Evolutionary conservation across 805 yeast species (phyloP).

Genomic region (Yueomyces sinensis): DNA sequence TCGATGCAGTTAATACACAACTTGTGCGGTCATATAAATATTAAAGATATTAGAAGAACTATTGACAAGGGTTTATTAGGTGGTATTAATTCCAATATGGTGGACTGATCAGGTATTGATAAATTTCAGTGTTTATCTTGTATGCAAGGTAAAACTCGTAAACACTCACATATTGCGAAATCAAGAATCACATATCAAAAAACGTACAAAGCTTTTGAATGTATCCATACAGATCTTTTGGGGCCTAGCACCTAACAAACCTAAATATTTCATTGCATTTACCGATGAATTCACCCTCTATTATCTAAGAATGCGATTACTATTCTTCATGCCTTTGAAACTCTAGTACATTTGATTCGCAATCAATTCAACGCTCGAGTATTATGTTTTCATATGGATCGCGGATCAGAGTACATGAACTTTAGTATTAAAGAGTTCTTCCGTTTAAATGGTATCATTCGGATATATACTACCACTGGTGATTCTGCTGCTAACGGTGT

Average conservation of each 20-base stretch:
- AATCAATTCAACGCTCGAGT: constrained; percentile 1
- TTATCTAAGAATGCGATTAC: not conserved
- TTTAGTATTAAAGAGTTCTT: not conserved
- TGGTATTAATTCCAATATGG: not conserved
- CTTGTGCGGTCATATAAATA: constrained; percentile 1
- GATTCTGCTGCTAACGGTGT: constrained; percentile 5
- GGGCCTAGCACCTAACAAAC: constrained; percentile 3
- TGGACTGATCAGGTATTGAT: constrained; percentile 12
- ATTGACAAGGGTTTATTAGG: not conserved
- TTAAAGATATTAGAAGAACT: not conserved
- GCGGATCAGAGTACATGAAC: constrained; percentile 5
- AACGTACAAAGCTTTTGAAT: constrained; percentile 2
- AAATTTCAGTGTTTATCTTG: constrained; percentile 64
- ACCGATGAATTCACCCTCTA: constrained; percentile 5
- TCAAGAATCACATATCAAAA: constrained; percentile 36
- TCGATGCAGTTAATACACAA: not conserved
- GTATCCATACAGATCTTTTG: constrained; percentile 3
- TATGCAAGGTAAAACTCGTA: constrained; percentile 55
- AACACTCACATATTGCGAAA: constrained; percentile 48
- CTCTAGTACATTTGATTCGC: not conserved
- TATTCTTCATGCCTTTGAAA: not conserved
- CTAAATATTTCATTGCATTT: constrained; percentile 4
- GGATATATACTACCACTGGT: constrained; percentile 4
- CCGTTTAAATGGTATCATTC: constrained; percentile 1
- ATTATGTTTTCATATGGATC: constrained; percentile 3